Percentiles rank a stretch among this genome's conserved stretches.
Conservation (phyloP, 2,329 filamentous ascomycete species). For the Zasmidium cellare region DNA sequence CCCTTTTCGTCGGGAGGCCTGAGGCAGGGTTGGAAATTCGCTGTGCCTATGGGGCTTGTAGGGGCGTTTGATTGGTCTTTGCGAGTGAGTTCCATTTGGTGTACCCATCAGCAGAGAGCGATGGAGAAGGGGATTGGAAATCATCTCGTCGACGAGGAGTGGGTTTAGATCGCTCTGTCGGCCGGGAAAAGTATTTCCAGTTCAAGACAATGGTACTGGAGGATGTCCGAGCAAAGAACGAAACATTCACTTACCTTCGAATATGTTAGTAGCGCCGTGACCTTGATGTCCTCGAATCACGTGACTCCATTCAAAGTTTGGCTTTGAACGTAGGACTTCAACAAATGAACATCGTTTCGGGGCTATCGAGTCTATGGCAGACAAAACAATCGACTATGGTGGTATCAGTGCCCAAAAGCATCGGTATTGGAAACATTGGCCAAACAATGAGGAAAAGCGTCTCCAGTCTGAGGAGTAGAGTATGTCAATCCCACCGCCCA, state of each 20-base stretch:
- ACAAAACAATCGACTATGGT: conserved; percentile 3
- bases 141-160: not conserved
- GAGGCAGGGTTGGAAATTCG: too few relatives aligned
- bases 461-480: conserved; percentile 5
- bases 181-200: not conserved
- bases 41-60: too few relatives aligned
- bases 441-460: not conserved
- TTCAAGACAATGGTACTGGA: not conserved
- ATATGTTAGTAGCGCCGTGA: not conserved
- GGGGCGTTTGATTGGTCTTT: too few relatives aligned
- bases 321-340: not conserved
- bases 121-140: too few relatives aligned
- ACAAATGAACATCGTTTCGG: not conserved
- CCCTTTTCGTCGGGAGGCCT: too few relatives aligned
- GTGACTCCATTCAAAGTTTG: not conserved
- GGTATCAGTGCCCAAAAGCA: conserved; percentile 10
- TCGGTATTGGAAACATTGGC: not conserved
- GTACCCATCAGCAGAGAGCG: too few relatives aligned
- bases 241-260: not conserved
- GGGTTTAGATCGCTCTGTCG: not conserved
- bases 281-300: not conserved
- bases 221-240: not conserved
- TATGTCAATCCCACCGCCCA: not conserved
- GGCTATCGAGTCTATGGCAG: not conserved
- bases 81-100: too few relatives aligned